Evolutionary conservation across 1,139 yeast species (phyloP).

Genomic region (Cylindricascospora bacillispora): DNA sequence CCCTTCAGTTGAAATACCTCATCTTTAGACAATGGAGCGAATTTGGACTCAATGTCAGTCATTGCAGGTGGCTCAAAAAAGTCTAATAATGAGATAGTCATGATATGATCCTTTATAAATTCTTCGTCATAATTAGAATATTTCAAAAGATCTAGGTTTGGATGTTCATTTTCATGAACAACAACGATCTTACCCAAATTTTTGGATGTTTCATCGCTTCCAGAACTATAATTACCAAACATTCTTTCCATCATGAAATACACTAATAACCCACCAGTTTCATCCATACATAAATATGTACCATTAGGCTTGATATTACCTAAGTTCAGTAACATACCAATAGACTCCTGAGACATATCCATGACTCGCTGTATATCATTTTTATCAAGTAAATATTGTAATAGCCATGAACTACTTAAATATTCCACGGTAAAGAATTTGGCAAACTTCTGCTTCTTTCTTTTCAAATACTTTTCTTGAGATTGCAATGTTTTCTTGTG

Average conservation of each 20-base stretch:
- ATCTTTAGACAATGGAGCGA: constrained; percentile 38
- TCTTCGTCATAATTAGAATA: constrained; percentile 52
- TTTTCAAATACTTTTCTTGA: constrained; percentile 79
- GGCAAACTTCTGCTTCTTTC: constrained; percentile 85
- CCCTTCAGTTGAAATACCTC: constrained; percentile 46
- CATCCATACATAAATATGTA: constrained; percentile 74
- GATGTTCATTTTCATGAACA: constrained; percentile 86
- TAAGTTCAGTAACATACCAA: constrained; percentile 62
- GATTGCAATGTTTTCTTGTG: constrained; percentile 82
- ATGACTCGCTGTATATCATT: constrained; percentile 62
- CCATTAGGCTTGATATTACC: constrained; percentile 88
- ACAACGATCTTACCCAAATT: constrained; percentile 53
- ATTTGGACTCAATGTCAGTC: constrained; percentile 35
- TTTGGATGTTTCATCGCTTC: constrained; percentile 6
- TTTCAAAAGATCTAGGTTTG: constrained; percentile 60
- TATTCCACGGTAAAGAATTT: constrained; percentile 75
- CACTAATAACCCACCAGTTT: constrained; percentile 75
- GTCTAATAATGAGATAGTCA: constrained; percentile 67
- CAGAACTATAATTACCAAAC: constrained; percentile 38
- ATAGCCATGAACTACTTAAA: constrained; percentile 61
- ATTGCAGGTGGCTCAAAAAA: constrained; percentile 54
- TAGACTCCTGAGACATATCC: constrained; percentile 72
- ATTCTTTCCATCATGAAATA: constrained; percentile 83
- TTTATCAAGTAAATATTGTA: constrained; percentile 60
- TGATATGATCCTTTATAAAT: constrained; percentile 41